Evolutionary conservation across 768 basidiomycete genomes (phyloP).

Genomic region (Bullera alba): DNA sequence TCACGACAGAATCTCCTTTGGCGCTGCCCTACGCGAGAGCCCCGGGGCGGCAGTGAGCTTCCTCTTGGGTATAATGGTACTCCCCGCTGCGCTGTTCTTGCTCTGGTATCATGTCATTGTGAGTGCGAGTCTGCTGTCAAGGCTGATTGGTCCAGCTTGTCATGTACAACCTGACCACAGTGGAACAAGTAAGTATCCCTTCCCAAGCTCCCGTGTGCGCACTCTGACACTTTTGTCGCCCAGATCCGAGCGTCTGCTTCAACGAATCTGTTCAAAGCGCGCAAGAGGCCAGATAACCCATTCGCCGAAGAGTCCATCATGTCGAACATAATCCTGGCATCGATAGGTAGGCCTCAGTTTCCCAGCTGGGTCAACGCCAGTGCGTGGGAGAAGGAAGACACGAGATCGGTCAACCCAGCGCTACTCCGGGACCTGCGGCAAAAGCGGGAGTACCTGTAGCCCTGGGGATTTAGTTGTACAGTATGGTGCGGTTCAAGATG

Average conservation of each 20-base stretch:
- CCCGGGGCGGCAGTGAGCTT: constrained; percentile 78
- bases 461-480: too few species aligned
- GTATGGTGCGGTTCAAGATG: too few species aligned
- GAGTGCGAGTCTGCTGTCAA: constrained; percentile 43
- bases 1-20: constrained; percentile 52
- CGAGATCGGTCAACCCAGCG: constrained; percentile 66
- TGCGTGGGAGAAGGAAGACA: constrained; percentile 62
- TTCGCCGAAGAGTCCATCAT: constrained; percentile 75
- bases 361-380: constrained; percentile 69
- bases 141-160: constrained; percentile 50
- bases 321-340: constrained; percentile 60
- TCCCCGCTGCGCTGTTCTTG: constrained; percentile 77
- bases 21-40: constrained; percentile 51
- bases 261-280: constrained; percentile 58
- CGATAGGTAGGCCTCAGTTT: constrained; percentile 72
- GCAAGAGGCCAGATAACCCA: constrained; percentile 61
- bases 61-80: constrained; percentile 59
- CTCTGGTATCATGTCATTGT: constrained; percentile 80
- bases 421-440: constrained; percentile 12
- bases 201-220: constrained; percentile 15
- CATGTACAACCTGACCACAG: constrained; percentile 83
- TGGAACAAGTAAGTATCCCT: constrained; percentile 67
- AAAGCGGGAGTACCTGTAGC: too few species aligned
- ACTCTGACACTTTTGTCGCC: constrained; percentile 6
- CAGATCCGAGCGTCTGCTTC: constrained; percentile 83